Base-by-base conservation (phyloP, 139 green algal species). In the Haematococcus lacustris region DNA sequence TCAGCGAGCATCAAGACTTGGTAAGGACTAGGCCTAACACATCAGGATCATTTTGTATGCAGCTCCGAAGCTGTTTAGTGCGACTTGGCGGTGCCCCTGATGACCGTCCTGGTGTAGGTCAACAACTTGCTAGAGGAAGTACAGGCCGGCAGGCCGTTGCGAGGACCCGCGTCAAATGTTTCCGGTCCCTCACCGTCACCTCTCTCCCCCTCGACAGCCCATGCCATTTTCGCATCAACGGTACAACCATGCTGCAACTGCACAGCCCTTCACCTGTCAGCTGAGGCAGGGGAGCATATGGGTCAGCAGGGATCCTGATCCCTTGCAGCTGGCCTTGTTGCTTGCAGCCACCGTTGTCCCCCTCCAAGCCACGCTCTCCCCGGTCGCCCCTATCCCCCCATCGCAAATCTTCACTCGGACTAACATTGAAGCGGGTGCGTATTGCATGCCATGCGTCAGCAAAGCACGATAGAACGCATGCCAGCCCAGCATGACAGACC, bases 1-100 rank as follows among this genome's bases (percentile, higher is more conserved):
- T 98, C n/a, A 92, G 87, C 23, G 91, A 97, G 35, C 91, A 91
- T 3, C 91, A 98, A 68, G 82, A 90, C 35, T 70, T 98, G 85
- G 93, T 97, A n/a, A n/a, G n/a, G n/a, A n/a, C n/a, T n/a, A n/a
- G n/a, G n/a, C n/a, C n/a, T n/a, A n/a, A n/a, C n/a, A n/a, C n/a
- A n/a, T n/a, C n/a, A n/a, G n/a, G n/a, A n/a, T n/a, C n/a, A n/a
- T n/a, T n/a, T n/a, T n/a, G n/a, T n/a, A n/a, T n/a, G n/a, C n/a
- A n/a, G n/a, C n/a, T n/a, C n/a, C n/a, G n/a, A n/a, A n/a, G n/a
- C n/a, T n/a, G n/a, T n/a, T n/a, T n/a, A n/a, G n/a, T n/a, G n/a
- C n/a, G n/a, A n/a, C n/a, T n/a, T n/a, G n/a, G n/a, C n/a, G n/a
- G n/a, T n/a, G n/a, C n/a, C n/a, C n/a, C n/a, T n/a, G n/a, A n/a